A percentile compares a stretch with the other conserved stretches of the same genome.
Conservation (phyloP, 2,329 filamentous ascomycete species). For the Fusarium globosum region DNA sequence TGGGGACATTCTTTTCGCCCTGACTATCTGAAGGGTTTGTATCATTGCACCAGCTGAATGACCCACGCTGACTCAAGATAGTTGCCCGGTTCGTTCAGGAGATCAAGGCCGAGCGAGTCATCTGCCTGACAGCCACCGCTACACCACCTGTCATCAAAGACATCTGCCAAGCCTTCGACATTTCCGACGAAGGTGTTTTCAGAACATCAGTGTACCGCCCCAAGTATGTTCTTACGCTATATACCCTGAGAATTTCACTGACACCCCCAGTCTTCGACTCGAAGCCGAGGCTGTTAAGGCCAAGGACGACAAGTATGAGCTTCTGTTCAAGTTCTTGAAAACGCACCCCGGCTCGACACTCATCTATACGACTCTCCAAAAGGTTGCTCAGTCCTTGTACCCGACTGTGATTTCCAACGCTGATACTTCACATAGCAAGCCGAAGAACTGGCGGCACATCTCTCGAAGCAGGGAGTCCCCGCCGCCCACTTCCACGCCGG, state of each 20-base stretch:
- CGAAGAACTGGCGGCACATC: constrained; percentile 53
- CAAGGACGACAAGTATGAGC: constrained; percentile 58
- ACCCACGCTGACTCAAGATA: constrained; percentile 5
- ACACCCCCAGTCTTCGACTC: constrained; percentile 58
- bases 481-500: constrained; percentile 63
- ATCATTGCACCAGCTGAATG: constrained; percentile 11
- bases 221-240: constrained; percentile 50
- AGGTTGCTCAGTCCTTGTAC: constrained; percentile 37
- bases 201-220: constrained; percentile 68
- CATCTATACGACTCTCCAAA: constrained; percentile 70
- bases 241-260: neutral
- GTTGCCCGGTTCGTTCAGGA: constrained; percentile 67
- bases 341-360: constrained; percentile 66
- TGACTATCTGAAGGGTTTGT: constrained; percentile 60
- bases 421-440: constrained; percentile 52
- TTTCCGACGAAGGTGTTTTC: constrained; percentile 61
- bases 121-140: constrained; percentile 70
- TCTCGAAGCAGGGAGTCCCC: constrained; percentile 54
- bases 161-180: constrained; percentile 63
- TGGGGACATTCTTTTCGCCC: constrained; percentile 63
- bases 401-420: neutral
- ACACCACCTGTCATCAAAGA: constrained; percentile 66
- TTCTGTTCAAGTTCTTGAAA: constrained; percentile 60
- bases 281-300: constrained; percentile 57
- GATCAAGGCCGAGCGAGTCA: constrained; percentile 66